phyloP scores from a whole-genome alignment of 1,284 basidiomycete species.

The Leucoagaricus sp. region DNA sequence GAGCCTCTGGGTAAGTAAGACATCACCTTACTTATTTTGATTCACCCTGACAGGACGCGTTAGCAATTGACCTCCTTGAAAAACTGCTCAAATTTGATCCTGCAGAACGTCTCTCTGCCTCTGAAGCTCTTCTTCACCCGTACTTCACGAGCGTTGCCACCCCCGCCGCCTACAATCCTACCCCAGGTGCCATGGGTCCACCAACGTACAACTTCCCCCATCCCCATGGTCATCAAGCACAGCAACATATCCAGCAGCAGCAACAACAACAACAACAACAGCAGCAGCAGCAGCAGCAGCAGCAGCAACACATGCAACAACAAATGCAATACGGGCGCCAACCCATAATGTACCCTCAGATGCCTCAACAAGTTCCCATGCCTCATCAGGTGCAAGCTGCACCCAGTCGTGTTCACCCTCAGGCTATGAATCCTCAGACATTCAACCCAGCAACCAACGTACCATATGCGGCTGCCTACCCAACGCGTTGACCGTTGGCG shows the following conservation, averaged over 20 bases:
- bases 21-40: slow-evolving; percentile 8
- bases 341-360: slow-evolving; percentile 24
- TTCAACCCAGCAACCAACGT: slow-evolving; percentile 21
- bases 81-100: slow-evolving; percentile 97
- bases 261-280: slow-evolving; percentile 34
- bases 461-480: slow-evolving; percentile 26
- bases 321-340: slow-evolving; percentile 26
- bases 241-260: slow-evolving; percentile 47
- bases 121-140: slow-evolving; percentile 90
- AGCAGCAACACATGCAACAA: slow-evolving; percentile 24
- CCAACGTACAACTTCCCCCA: slow-evolving; percentile 72
- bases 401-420: slow-evolving; percentile 17
- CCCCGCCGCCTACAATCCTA: slow-evolving; percentile 44
- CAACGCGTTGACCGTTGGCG: slow-evolving; percentile 27
- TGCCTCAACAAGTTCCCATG: slow-evolving; percentile 10
- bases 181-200: slow-evolving; percentile 62
- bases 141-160: slow-evolving; percentile 77
- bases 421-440: slow-evolving; percentile 22
- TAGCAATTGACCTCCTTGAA: slow-evolving; percentile 94
- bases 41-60: slow-evolving; percentile 6
- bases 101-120: slow-evolving; percentile 87
- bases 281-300: slow-evolving; percentile 38
- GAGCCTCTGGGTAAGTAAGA: slow-evolving; percentile 72
- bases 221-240: slow-evolving; percentile 53
- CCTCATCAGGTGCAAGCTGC: slow-evolving; percentile 12